A percentile compares a stretch with the other conserved stretches of the same genome.
These are phyloP conservation scores for Leishmania arabica DNA, from an alignment of 208 protist species.

Conservation along the genomic window DNA sequence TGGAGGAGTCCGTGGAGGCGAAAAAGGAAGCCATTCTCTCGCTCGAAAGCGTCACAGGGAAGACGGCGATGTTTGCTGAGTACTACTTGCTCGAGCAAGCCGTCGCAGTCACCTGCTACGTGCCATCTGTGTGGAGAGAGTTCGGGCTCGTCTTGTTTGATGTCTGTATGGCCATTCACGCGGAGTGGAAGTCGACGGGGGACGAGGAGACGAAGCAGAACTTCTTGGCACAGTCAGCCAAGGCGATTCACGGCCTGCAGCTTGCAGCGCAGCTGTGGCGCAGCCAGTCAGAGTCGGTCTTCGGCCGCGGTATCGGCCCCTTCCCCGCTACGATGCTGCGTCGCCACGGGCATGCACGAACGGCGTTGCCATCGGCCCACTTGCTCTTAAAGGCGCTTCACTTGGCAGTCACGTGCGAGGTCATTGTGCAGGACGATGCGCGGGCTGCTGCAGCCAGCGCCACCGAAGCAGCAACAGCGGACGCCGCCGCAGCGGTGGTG, in stretches of 20 bases:
- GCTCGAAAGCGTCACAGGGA: constrained; percentile 42
- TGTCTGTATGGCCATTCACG: constrained; percentile 82
- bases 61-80: constrained; percentile 64
- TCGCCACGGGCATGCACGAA: constrained; percentile 69
- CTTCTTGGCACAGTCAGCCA: constrained; percentile 73
- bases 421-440: constrained; percentile 26
- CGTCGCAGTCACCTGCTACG: constrained; percentile 46
- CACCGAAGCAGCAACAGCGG: not conserved
- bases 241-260: constrained; percentile 83
- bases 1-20: not conserved
- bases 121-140: constrained; percentile 83
- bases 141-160: constrained; percentile 88
- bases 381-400: constrained; percentile 79
- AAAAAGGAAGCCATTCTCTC: constrained; percentile 1
- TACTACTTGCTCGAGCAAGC: constrained; percentile 85
- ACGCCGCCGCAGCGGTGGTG: not conserved
- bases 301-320: constrained; percentile 63
- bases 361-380: constrained; percentile 65
- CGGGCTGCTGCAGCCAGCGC: not conserved
- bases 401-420: constrained; percentile 62
- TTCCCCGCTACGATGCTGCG: constrained; percentile 58
- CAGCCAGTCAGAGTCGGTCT: constrained; percentile 42
- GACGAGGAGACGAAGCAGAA: constrained; percentile 80
- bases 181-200: constrained; percentile 65
- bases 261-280: constrained; percentile 76